These are phyloP conservation scores for Pythium catenulatum DNA, from an alignment of 352 stramenopile species.

Conservation along the genomic window DNA sequence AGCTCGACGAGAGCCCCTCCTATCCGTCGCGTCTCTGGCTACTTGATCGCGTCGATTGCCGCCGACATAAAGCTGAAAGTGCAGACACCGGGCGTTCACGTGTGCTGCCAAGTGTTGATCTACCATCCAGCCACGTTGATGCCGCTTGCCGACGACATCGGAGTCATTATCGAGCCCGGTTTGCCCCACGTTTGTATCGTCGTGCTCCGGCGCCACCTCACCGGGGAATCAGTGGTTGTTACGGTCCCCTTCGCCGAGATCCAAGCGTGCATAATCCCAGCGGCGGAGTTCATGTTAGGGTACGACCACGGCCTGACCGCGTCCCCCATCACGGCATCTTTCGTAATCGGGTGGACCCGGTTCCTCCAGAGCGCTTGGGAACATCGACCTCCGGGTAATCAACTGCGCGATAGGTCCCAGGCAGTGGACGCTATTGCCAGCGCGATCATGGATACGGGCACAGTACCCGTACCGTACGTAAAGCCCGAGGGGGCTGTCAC, in stretches of 20 bases:
- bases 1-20: constrained; percentile 19
- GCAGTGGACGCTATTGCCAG: too few relatives aligned
- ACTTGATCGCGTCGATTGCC: neutral
- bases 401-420: too few relatives aligned
- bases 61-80: neutral
- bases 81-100: neutral
- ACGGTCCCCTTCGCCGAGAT: neutral
- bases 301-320: neutral
- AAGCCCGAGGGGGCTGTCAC: neutral
- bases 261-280: neutral
- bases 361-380: too few relatives aligned
- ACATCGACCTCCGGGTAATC: too few relatives aligned
- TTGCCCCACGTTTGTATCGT: constrained; percentile 5
- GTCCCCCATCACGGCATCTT: neutral
- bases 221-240: neutral
- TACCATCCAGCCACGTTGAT: neutral
- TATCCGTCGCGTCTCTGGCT: constrained; percentile 10
- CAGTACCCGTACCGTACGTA: neutral
- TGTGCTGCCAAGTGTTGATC: constrained; percentile 15
- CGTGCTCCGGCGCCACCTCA: neutral
- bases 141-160: neutral
- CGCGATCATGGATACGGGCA: neutral
- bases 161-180: neutral
- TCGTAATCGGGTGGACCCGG: neutral
- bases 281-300: constrained; percentile 8